These are phyloP conservation scores for Daldinia caldariorum DNA, from an alignment of 495 filamentous ascomycete species.

Conservation along the genomic window DNA sequence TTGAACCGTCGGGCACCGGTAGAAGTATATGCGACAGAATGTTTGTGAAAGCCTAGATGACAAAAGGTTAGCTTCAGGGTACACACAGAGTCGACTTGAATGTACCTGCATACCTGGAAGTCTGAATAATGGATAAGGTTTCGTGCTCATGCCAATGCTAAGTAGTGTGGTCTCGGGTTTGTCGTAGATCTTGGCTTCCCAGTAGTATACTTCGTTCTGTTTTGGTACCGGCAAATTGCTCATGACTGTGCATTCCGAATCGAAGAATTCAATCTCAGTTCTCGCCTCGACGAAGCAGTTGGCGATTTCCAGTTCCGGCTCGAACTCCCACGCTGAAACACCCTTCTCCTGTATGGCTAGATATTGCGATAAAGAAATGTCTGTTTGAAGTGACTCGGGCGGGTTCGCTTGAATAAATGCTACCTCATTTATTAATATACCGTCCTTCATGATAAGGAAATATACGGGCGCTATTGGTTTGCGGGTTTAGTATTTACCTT, in stretches of 20 bases:
- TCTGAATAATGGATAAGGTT: conserved; percentile 94
- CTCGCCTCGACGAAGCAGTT: conserved; percentile 98
- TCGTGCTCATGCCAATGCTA: conserved; percentile 92
- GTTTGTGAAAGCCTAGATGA: conserved; percentile 82
- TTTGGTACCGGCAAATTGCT: conserved; percentile 97
- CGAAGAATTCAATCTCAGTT: conserved; percentile 98
- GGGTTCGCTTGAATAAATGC: conserved; percentile 95
- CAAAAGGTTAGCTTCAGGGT: conserved; percentile 14
- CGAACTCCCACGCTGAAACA: conserved; percentile 98
- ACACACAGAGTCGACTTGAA: conserved; percentile 6
- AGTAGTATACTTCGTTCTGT: conserved; percentile 99
- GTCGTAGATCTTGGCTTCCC: conserved; percentile 98
- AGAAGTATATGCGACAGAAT: conserved; percentile 89
- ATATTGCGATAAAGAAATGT: conserved; percentile 97
- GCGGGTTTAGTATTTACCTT: conserved; percentile 69
- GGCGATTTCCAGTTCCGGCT: conserved; percentile 96
- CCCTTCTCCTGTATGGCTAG: conserved; percentile 99
- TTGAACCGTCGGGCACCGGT: conserved; percentile 87
- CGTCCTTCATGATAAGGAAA: conserved; percentile 18
- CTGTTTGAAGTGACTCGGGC: conserved; percentile 92
- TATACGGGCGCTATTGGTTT: conserved; percentile 1
- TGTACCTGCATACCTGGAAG: conserved; percentile 76
- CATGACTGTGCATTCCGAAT: conserved; percentile 96
- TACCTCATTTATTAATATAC: conserved; percentile 51
- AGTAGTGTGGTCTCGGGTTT: conserved; percentile 89